A percentile compares a stretch with the other conserved stretches of the same genome.
These are phyloP conservation scores for Cardamine chenopodiifolia DNA, from an alignment of 345 rosid species.

Conservation along the genomic window DNA sequence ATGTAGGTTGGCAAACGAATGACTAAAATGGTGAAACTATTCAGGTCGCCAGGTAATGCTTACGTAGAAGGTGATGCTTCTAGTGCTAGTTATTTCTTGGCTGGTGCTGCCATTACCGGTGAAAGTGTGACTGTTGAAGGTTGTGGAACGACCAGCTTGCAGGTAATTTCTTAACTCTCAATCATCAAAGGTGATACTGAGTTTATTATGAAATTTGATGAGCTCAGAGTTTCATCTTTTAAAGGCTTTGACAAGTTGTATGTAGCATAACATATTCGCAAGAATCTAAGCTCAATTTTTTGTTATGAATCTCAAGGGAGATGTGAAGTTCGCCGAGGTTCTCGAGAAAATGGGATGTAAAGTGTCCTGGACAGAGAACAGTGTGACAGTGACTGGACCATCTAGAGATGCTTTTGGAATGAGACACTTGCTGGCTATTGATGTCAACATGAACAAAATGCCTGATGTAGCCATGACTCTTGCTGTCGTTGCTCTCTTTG, in stretches of 20 bases:
- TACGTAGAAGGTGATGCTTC: conserved; percentile 99
- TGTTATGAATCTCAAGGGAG: conserved; percentile 57
- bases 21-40: conserved; percentile 30
- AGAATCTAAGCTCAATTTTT: conserved; percentile 8
- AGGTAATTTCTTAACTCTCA: conserved; percentile 50
- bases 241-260: neutral
- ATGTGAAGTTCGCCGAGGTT: conserved; percentile 92
- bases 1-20: neutral
- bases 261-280: neutral
- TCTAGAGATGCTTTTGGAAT: conserved; percentile 68
- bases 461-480: conserved; percentile 99
- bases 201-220: neutral
- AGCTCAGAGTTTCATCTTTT: neutral
- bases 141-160: conserved; percentile 91
- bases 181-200: neutral
- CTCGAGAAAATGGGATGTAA: conserved; percentile 96
- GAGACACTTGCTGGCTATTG: conserved; percentile 75
- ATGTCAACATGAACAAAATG: conserved; percentile 99
- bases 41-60: conserved; percentile 89
- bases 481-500: conserved; percentile 92
- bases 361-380: conserved; percentile 88
- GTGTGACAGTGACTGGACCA: conserved; percentile 92
- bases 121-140: conserved; percentile 95
- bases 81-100: conserved; percentile 98
- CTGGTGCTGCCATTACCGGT: conserved; percentile 96